Base-by-base conservation (phyloP, 1,284 basidiomycete genomes). In the Rhodotorula sp. region DNA sequence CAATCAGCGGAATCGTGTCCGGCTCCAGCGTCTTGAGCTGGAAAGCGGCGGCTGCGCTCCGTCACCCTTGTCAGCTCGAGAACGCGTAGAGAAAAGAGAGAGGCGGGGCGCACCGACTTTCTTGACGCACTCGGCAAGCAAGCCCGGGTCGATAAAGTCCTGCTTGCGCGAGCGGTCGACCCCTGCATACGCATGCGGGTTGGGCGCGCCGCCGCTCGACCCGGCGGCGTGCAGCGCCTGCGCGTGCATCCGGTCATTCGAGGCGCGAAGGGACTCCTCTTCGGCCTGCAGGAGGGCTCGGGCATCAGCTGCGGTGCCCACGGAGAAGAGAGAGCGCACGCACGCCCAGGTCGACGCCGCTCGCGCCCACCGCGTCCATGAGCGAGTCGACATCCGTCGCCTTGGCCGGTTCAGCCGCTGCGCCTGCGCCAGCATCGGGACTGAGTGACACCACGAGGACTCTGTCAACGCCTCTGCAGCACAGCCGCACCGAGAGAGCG, bases 1-100 rank as follows among this genome's bases (percentile, higher is more conserved):
- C 90, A 57, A 92, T 75, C 10, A 80, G 68, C 15, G 78, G 77
- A 53, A 80, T 75, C 4, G 77, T 80, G 44, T 79, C 79, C 25
- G 79, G 78, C 64, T 80, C 79, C 54, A 80, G 70, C 27, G 78
- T 79, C 25, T 75, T 76, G 12, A 80, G 72, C 39, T 77, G 75
- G 57, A 74, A 80, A 0, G 74, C 74, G 19, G 78, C 78, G 36
- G 79, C 79, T 79, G 70, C 10, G 41, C 25, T 34, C 17, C 41
- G 37, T 39, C 1, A 13, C 37, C 4, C 27, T 13, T 29, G 21
- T 59, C 58, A 57, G 44, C 21, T 15, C 10, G n/a, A 50, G 53
- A 2, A 22, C n/a, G n/a, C n/a, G n/a, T n/a, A 19, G 21, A 15
- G 39, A 3, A 9, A 25, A 8, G 29, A 56, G 51, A 19, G 15